Percentiles rank a stretch among this genome's conserved stretches.
Conservation (phyloP, 306 rosid genomes). For the Clitoria ternatea region DNA sequence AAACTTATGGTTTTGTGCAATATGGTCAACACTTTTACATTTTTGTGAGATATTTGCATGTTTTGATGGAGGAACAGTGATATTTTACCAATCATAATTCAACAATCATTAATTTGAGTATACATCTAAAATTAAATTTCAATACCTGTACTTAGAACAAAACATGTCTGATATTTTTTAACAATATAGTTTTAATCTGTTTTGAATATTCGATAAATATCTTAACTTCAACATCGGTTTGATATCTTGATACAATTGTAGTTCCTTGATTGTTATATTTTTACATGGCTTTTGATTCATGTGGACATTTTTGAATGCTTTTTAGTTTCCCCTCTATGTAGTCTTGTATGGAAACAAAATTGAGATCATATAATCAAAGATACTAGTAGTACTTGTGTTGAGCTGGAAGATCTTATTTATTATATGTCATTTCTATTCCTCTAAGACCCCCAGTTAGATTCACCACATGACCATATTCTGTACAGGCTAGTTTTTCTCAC, state of each 20-base stretch:
- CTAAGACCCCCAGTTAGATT: constrained; percentile 2
- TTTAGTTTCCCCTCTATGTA: background rate
- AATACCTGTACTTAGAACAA: background rate
- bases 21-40: background rate
- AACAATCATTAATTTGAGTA: background rate
- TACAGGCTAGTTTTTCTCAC: background rate
- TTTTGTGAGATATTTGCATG: background rate
- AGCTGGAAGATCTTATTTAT: constrained; percentile 1
- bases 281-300: background rate
- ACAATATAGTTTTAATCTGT: background rate
- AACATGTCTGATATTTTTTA: background rate
- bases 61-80: background rate
- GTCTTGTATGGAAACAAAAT: background rate
- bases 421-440: background rate
- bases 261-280: background rate
- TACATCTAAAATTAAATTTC: constrained; percentile 3
- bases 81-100: constrained; percentile 18
- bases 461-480: background rate
- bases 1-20: background rate
- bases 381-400: background rate
- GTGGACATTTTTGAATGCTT: background rate
- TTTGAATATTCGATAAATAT: background rate
- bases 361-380: background rate
- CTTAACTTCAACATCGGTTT: background rate
- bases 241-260: background rate